Evolutionary conservation across 805 yeast genomes (phyloP), one percentile per base, ranked within the genome.

Genomic region (Ogataea sp.): DNA sequence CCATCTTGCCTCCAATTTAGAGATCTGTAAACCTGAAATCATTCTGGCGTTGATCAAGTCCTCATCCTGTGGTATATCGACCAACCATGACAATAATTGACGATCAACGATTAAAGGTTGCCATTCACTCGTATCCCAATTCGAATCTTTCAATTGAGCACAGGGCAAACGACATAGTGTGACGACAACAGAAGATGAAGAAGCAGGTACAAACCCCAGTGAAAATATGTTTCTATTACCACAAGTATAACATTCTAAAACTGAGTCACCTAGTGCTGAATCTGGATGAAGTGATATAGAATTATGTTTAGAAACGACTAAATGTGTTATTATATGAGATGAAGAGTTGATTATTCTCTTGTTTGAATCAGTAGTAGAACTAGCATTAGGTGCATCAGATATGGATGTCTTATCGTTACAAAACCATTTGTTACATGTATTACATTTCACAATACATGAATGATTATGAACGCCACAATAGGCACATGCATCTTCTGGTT

Each of bases 121-220:
- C 97, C 97, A 89, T 43, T 83, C 82, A 32, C 69, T 73, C 0
- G 89, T 80, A 51, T 87, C 95, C 97, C 96, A 89, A 51, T 80
- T 78, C 23, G 72, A 62, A 57, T 83, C 86, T 47, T 82, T 79
- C 8, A 70, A 59, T 53, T 80, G 88, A 1, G 95, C 80, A 59
- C 97, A 89, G 1, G 96, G 96, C 39, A 85, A 66, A 40, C 97
- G 76, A 61, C 97, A 89, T 36, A 89, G 60, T 32, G 88, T 71
- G 4, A 89, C 95, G 43, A 89, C 89, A 29, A 87, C 88, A 4
- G 88, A 79, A 48, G 86, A 94, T 42, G 80, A 74, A 53, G 84
- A 85, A 4, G 96, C 96, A 20, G 88, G 73, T 14, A 89, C 93
- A 59, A 81, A 87, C 0, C 97, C 97, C 29, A 89, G 64, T 20